These are phyloP conservation scores for Elsinoe perseae DNA, from an alignment of 2,329 filamentous ascomycete genomes.

Conservation along the genomic window DNA sequence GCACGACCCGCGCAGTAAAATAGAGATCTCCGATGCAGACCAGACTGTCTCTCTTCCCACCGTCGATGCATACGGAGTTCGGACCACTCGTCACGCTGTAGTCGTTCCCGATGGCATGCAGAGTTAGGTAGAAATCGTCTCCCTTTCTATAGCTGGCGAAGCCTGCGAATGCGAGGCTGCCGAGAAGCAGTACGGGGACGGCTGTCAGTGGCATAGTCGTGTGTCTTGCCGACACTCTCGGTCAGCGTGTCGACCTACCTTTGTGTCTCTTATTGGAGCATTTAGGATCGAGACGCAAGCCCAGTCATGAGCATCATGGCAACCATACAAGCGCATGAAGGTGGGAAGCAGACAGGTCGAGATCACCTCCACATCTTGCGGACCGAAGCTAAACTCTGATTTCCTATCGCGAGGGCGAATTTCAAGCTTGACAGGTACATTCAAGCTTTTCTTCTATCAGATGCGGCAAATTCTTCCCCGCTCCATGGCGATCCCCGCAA, in stretches of 20 bases:
- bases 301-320: no score
- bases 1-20: constrained; percentile 35
- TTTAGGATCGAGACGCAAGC: no score
- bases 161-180: neutral
- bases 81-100: constrained; percentile 28
- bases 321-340: no score
- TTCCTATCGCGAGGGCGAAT: neutral
- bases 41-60: constrained; percentile 36
- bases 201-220: neutral
- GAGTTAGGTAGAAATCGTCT: neutral
- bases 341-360: no score
- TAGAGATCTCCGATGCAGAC: constrained; percentile 40
- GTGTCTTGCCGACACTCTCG: no score
- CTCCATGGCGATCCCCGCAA: neutral
- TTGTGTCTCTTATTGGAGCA: no score
- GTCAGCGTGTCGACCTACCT: no score
- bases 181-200: neutral
- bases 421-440: neutral
- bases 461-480: neutral
- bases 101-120: neutral
- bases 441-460: neutral
- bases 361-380: neutral
- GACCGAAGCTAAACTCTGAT: neutral
- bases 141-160: neutral
- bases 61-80: constrained; percentile 35